These are phyloP conservation scores for Bathelium albidoporum DNA, from an alignment of 495 filamentous ascomycete genomes.

Conservation along the genomic window DNA sequence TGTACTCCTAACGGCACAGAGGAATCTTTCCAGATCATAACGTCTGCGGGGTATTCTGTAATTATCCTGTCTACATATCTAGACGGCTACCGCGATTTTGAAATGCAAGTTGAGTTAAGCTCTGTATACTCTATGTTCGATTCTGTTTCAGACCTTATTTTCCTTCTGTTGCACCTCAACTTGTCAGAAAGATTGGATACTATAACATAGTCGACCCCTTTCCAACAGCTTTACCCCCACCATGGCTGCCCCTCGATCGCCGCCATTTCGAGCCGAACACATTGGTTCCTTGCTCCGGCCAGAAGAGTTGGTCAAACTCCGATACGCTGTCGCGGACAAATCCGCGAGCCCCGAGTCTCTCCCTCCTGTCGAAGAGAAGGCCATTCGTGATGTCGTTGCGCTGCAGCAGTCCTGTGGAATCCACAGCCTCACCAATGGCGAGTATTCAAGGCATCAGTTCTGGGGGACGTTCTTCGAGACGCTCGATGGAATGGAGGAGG, in stretches of 20 bases:
- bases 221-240: not conserved
- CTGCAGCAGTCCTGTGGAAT: conserved; percentile 28
- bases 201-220: too few relatives aligned
- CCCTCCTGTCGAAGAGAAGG: conserved; percentile 23
- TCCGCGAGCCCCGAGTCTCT: conserved; percentile 18
- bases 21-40: not conserved
- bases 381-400: conserved; percentile 28
- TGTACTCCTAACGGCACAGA: not conserved
- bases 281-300: conserved; percentile 28
- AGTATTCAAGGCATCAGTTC: conserved; percentile 26
- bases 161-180: too few relatives aligned
- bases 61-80: not conserved
- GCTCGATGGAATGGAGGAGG: conserved; percentile 30
- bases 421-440: conserved; percentile 26
- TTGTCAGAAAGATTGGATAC: too few relatives aligned
- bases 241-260: not conserved
- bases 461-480: conserved; percentile 29
- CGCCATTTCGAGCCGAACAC: conserved; percentile 18
- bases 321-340: conserved; percentile 26
- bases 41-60: not conserved
- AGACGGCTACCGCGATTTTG: too few relatives aligned
- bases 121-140: too few relatives aligned
- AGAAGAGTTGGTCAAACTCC: conserved; percentile 26
- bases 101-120: too few relatives aligned
- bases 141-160: too few relatives aligned